These are phyloP conservation scores for Odontarrhena argentea DNA, from an alignment of 345 rosid genomes.

Conservation along the genomic window DNA sequence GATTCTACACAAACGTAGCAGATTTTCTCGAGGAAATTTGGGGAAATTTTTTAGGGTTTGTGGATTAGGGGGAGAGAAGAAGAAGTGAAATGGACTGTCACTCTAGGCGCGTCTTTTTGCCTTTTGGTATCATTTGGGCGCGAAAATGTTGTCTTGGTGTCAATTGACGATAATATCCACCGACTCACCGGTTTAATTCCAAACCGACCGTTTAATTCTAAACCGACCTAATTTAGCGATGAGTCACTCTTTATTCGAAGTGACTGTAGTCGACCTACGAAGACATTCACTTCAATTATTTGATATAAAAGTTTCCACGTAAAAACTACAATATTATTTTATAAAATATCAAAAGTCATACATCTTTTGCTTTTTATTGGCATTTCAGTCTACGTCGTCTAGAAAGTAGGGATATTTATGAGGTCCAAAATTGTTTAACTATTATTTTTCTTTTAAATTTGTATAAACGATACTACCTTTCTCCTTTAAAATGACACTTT, in stretches of 20 bases:
- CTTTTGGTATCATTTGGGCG: slow-evolving; percentile 29
- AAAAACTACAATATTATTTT: background rate
- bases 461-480: slow-evolving; percentile 21
- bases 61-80: slow-evolving; percentile 10
- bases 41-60: slow-evolving; percentile 27
- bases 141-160: slow-evolving; percentile 8
- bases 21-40: slow-evolving; percentile 22
- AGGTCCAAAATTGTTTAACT: slow-evolving; percentile 19
- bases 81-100: slow-evolving; percentile 4
- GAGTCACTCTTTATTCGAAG: background rate
- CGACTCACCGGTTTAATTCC: slow-evolving; percentile 11
- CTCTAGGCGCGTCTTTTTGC: slow-evolving; percentile 40
- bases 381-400: slow-evolving; percentile 22
- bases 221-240: background rate
- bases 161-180: slow-evolving; percentile 28
- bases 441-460: background rate
- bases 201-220: background rate
- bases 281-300: slow-evolving; percentile 28
- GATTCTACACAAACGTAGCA: slow-evolving; percentile 3
- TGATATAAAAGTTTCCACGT: slow-evolving; percentile 4
- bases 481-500: slow-evolving; percentile 15
- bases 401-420: slow-evolving; percentile 16
- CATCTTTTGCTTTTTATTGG: slow-evolving; percentile 34
- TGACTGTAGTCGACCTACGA: slow-evolving; percentile 34
- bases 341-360: background rate